These are phyloP conservation scores for Halteria grandinella DNA, from an alignment of 73 alveolate species.

Conservation along the genomic window DNA sequence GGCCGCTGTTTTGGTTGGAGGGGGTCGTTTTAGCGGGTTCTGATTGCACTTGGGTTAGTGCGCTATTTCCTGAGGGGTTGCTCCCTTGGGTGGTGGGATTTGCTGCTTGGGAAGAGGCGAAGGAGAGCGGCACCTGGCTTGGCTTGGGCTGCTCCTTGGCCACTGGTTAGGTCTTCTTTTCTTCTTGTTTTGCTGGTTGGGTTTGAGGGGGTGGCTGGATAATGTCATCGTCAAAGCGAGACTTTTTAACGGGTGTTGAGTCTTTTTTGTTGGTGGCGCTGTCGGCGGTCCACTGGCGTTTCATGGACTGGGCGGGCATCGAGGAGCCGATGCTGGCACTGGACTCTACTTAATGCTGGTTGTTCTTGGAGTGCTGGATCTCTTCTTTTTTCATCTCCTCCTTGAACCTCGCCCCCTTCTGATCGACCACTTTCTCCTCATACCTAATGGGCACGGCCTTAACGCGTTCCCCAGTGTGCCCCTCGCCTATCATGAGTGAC, in stretches of 20 bases:
- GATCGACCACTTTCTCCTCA: neutral
- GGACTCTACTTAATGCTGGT: neutral
- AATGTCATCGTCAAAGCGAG: neutral
- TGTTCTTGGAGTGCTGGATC: neutral
- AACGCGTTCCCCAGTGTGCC: conserved; percentile 35
- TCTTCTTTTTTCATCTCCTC: neutral
- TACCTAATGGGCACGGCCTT: conserved; percentile 36
- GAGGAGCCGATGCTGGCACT: neutral
- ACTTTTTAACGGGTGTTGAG: neutral
- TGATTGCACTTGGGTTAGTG: too few species aligned
- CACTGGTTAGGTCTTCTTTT: too few species aligned
- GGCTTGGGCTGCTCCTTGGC: too few species aligned
- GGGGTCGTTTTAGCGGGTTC: too few species aligned
- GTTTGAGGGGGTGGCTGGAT: conserved; percentile 24
- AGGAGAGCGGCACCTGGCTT: too few species aligned
- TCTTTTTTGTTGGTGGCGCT: neutral
- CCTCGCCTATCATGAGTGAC: conserved; percentile 20
- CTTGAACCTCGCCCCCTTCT: neutral
- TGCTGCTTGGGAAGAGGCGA: too few species aligned
- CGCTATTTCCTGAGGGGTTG: too few species aligned
- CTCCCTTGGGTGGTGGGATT: too few species aligned
- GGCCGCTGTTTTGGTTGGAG: too few species aligned
- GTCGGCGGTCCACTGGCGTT: neutral
- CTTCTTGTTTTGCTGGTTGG: too few species aligned
- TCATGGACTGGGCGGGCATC: neutral